Conservation (phyloP, 441 rosid species). For the Erodium trifolium region DNA sequence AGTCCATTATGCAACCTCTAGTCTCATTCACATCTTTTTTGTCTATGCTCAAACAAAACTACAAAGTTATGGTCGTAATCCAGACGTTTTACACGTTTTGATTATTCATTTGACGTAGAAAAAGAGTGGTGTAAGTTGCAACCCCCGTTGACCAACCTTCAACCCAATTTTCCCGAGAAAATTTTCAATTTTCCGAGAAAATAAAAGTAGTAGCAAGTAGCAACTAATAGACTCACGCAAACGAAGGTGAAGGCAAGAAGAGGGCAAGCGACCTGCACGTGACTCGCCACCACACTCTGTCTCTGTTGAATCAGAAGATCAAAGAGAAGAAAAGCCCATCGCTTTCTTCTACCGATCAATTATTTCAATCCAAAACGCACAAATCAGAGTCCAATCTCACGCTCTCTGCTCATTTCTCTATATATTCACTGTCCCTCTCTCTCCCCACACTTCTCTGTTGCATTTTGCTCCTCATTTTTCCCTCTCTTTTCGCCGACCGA, state of each 20-base stretch:
- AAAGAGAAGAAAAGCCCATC: constrained; percentile 16
- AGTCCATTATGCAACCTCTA: background rate
- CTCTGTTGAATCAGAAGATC: constrained; percentile 8
- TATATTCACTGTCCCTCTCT: background rate
- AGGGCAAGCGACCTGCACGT: constrained; percentile 35
- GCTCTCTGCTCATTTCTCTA: constrained; percentile 11
- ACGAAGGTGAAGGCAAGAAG: constrained; percentile 30
- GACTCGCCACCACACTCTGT: constrained; percentile 25
- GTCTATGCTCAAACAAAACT: background rate
- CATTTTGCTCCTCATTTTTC: constrained; percentile 7
- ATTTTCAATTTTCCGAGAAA: background rate
- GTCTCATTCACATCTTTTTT: background rate
- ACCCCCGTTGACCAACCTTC: background rate
- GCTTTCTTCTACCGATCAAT: constrained; percentile 20
- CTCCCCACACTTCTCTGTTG: constrained; percentile 12
- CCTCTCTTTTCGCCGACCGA: constrained; percentile 17
- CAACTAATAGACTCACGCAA: constrained; percentile 26
- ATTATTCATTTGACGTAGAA: background rate
- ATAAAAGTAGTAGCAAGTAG: background rate
- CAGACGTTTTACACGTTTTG: background rate
- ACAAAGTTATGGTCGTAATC: background rate
- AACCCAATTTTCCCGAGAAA: background rate
- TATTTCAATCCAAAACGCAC: constrained; percentile 6
- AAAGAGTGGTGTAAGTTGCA: background rate
- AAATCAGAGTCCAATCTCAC: constrained; percentile 23